A percentile compares a stretch with the other conserved stretches of the same genome.
phyloP scores from a whole-genome alignment of 164 flowering plant genomes.

The Macadamia tetraphylla region DNA sequence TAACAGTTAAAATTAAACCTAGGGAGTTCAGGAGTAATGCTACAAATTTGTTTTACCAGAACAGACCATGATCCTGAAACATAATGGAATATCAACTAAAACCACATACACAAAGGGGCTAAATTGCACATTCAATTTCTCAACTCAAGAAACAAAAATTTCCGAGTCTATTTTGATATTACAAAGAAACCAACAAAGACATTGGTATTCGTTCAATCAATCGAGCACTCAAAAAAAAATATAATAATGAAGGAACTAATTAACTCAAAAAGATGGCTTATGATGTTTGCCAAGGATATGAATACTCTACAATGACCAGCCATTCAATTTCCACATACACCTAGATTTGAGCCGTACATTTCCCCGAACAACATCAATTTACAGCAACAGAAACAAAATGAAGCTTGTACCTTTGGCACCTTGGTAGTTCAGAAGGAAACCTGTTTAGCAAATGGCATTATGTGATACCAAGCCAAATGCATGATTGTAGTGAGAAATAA shows the following conservation, averaged over 20 bases:
- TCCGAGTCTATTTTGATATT: not conserved
- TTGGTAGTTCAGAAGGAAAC: not conserved
- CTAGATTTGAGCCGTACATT: not conserved
- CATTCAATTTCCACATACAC: not conserved
- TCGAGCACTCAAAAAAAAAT: not conserved
- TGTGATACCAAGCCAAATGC: not conserved
- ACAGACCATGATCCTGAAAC: no score
- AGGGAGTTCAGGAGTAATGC: no score
- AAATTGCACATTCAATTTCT: not conserved
- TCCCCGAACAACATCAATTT: constrained; percentile 1
- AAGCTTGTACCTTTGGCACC: not conserved
- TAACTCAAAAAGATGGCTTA: not conserved
- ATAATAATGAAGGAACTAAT: not conserved
- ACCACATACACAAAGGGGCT: no score
- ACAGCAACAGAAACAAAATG: not conserved
- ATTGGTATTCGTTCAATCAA: not conserved
- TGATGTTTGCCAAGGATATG: not conserved
- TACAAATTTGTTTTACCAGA: no score
- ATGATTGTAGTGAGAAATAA: not conserved
- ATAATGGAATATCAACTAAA: no score
- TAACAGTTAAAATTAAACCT: no score
- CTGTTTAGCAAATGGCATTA: not conserved
- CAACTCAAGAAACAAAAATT: not conserved
- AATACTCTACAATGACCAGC: not conserved
- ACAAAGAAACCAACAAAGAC: not conserved